A percentile compares a stretch with the other conserved stretches of the same genome.
Evolutionary conservation across 768 basidiomycete genomes (phyloP).

Genomic region (Russula olivacea): DNA sequence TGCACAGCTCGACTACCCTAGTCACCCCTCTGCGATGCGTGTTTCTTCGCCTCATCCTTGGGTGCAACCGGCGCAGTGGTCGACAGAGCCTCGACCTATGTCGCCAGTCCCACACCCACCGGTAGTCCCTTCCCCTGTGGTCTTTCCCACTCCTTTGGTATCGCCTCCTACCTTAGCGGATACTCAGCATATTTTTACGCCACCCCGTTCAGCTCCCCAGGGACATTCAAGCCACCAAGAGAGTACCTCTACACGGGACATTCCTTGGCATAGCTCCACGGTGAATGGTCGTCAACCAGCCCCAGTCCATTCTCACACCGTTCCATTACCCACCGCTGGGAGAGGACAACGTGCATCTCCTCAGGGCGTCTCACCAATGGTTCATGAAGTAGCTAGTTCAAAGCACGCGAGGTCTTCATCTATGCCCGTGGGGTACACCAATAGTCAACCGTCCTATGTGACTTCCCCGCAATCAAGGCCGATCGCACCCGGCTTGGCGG

Average conservation of each 20-base stretch:
- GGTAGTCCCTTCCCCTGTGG: conserved; percentile 18
- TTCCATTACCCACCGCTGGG: background rate
- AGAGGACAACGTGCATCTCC: conserved; percentile 9
- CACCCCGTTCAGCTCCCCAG: background rate
- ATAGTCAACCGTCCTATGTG: background rate
- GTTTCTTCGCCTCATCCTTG: conserved; percentile 3
- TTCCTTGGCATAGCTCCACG: background rate
- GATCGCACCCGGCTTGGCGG: conserved; percentile 17
- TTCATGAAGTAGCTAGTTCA: conserved; percentile 2
- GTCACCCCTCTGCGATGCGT: background rate
- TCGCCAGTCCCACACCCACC: background rate
- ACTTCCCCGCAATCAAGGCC: conserved; percentile 12
- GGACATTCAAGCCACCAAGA: conserved; percentile 2
- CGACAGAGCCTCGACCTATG: conserved; percentile 14
- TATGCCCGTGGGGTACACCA: background rate
- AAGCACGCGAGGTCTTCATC: conserved; percentile 14
- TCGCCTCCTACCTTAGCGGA: conserved; percentile 3
- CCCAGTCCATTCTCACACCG: conserved; percentile 7
- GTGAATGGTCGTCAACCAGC: background rate
- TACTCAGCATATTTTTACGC: background rate
- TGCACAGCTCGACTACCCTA: conserved; percentile 2
- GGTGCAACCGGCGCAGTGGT: conserved; percentile 10
- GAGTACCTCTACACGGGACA: background rate
- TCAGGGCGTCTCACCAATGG: background rate
- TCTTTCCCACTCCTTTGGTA: conserved; percentile 6